Evolutionary conservation across 345 rosid genomes (phyloP).

Genomic region (Tarenaya hassleriana): DNA sequence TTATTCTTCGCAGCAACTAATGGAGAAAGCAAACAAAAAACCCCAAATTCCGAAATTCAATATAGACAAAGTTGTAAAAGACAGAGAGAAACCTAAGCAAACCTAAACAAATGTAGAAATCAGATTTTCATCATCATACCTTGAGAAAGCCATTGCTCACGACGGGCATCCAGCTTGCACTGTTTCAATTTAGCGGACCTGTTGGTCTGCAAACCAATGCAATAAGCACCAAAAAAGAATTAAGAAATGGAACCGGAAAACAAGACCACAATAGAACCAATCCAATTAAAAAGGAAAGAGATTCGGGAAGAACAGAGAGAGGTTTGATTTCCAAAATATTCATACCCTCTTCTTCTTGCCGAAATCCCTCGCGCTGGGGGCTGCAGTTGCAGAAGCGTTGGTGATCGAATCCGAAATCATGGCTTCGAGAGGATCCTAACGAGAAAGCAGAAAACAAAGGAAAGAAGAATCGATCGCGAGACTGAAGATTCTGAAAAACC

Average conservation of each 20-base stretch:
- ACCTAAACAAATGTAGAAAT: neutral
- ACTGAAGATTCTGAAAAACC: constrained; percentile 45
- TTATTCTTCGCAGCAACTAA: too few relatives aligned
- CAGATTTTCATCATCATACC: constrained; percentile 33
- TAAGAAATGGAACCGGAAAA: neutral
- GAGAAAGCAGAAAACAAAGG: constrained; percentile 13
- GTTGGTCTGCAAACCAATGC: constrained; percentile 44
- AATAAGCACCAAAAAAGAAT: neutral
- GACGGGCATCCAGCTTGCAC: constrained; percentile 89
- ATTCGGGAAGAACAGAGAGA: neutral
- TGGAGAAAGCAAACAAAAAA: too few relatives aligned
- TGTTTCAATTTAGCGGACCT: constrained; percentile 86
- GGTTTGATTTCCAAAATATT: neutral
- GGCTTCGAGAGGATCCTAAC: constrained; percentile 16
- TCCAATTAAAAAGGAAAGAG: neutral
- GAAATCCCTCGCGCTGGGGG: constrained; percentile 43
- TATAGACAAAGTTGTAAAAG: too few relatives aligned
- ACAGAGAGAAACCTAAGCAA: neutral
- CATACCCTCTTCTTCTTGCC: constrained; percentile 75
- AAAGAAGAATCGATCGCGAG: neutral
- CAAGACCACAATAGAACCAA: neutral
- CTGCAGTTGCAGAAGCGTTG: constrained; percentile 41
- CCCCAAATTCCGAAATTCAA: constrained; percentile 7
- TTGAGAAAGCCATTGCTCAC: constrained; percentile 98
- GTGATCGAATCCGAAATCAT: constrained; percentile 66